These are phyloP conservation scores for Tremella mesenterica DNA, from an alignment of 768 basidiomycete species.

Conservation along the genomic window DNA sequence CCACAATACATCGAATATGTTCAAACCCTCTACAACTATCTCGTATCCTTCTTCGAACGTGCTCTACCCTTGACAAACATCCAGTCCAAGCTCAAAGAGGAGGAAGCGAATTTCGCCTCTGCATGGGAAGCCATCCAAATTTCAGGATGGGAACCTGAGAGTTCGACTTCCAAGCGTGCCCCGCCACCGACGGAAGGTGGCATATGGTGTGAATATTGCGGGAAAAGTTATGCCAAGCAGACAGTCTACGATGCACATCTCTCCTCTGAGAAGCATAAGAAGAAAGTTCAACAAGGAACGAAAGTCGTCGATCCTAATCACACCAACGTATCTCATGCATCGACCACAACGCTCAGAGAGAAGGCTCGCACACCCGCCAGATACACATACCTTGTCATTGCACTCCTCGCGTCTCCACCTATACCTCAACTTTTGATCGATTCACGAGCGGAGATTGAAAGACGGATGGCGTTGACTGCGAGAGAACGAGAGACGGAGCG, in stretches of 20 bases:
- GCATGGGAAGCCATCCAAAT: slow-evolving; percentile 74
- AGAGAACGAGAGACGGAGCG: slow-evolving; percentile 77
- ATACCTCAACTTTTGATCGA: slow-evolving; percentile 67
- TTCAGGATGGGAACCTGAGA: slow-evolving; percentile 60
- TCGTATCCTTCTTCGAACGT: slow-evolving; percentile 75
- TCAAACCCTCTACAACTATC: slow-evolving; percentile 67
- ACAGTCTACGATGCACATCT: slow-evolving; percentile 96
- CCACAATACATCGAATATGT: slow-evolving; percentile 60
- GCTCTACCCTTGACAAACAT: slow-evolving; percentile 75
- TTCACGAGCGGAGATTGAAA: slow-evolving; percentile 92
- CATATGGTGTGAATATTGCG: slow-evolving; percentile 92
- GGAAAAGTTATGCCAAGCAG: slow-evolving; percentile 90
- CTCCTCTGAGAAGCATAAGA: slow-evolving; percentile 90
- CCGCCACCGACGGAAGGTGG: slow-evolving; percentile 48
- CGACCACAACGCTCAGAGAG: slow-evolving; percentile 31
- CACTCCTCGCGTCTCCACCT: slow-evolving; percentile 54
- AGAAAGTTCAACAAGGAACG: slow-evolving; percentile 47
- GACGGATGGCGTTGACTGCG: slow-evolving; percentile 92
- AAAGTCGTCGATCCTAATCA: slow-evolving; percentile 49
- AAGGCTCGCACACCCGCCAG: slow-evolving; percentile 51
- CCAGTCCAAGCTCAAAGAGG: slow-evolving; percentile 58
- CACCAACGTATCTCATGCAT: slow-evolving; percentile 43
- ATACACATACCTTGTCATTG: slow-evolving; percentile 60
- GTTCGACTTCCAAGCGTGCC: slow-evolving; percentile 51
- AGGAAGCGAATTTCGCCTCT: slow-evolving; percentile 61